Evolutionary conservation across 2,329 filamentous ascomycete species (phyloP).

Genomic region (Mycosphaerelloides madeirae): DNA sequence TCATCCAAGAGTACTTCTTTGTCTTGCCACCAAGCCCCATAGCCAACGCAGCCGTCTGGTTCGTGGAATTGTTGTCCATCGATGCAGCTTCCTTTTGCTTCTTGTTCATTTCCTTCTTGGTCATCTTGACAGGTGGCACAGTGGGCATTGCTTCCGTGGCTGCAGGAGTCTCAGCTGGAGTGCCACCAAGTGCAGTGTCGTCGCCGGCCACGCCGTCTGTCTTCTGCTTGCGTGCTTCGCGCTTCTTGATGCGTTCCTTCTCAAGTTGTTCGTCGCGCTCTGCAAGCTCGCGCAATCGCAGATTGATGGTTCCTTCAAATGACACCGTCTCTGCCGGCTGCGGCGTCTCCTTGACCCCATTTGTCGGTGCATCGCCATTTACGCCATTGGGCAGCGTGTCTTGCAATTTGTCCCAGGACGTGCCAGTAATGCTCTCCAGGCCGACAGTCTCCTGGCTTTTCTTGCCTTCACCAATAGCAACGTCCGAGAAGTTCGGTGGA

Average conservation of each 20-base stretch:
- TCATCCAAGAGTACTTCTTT: constrained; percentile 75
- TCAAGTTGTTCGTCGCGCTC: constrained; percentile 66
- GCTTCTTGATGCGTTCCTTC: constrained; percentile 53
- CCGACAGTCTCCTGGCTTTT: constrained; percentile 32
- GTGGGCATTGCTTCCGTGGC: constrained; percentile 34
- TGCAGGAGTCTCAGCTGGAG: constrained; percentile 24
- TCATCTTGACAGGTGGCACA: constrained; percentile 61
- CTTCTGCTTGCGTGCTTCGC: constrained; percentile 38
- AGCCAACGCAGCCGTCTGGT: constrained; percentile 73
- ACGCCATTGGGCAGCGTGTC: constrained; percentile 5
- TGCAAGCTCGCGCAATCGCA: constrained; percentile 57
- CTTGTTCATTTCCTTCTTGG: constrained; percentile 83
- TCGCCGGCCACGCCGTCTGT: constrained; percentile 19
- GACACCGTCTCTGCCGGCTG: constrained; percentile 41
- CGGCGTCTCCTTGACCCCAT: constrained; percentile 26
- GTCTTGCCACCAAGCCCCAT: constrained; percentile 61
- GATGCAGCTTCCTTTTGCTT: constrained; percentile 64
- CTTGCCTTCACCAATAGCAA: constrained; percentile 55
- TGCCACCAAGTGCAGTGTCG: constrained; percentile 14
- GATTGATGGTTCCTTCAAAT: constrained; percentile 42
- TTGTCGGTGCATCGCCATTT: constrained; percentile 20
- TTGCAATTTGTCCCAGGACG: constrained; percentile 28
- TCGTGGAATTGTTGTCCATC: constrained; percentile 49
- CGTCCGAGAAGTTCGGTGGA: constrained; percentile 68
- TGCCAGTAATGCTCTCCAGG: constrained; percentile 33